These are phyloP conservation scores for Carallia brachiata DNA, from an alignment of 345 rosid genomes.

Conservation along the genomic window DNA sequence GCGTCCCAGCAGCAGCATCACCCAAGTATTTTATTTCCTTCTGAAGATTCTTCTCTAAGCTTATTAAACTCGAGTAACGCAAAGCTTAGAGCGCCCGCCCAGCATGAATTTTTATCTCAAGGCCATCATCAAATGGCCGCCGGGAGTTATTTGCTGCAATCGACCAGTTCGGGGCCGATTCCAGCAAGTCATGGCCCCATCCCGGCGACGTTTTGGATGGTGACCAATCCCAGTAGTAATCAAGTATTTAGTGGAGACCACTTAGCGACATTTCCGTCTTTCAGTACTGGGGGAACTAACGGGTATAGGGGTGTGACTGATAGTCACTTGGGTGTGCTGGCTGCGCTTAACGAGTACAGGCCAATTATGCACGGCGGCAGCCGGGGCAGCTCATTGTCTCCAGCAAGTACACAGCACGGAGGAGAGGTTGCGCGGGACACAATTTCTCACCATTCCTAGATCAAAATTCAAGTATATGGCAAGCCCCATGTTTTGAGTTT, in stretches of 20 bases:
- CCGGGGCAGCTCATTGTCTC: slow-evolving; percentile 13
- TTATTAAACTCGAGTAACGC: too few relatives aligned
- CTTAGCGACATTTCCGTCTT: slow-evolving; percentile 44
- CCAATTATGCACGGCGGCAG: slow-evolving; percentile 30
- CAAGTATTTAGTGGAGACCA: slow-evolving; percentile 40
- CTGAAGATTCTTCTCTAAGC: slow-evolving; percentile 23
- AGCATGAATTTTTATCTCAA: slow-evolving; percentile 24
- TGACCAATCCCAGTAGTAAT: slow-evolving; percentile 36
- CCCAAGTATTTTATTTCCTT: slow-evolving; percentile 24
- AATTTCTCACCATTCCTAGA: slow-evolving; percentile 34
- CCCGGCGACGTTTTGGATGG: slow-evolving; percentile 68
- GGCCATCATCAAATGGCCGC: slow-evolving; percentile 25
- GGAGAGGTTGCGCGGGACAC: slow-evolving; percentile 42
- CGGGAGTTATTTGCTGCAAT: slow-evolving; percentile 55
- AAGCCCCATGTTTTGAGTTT: slow-evolving; percentile 12
- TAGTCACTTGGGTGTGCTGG: slow-evolving; percentile 61
- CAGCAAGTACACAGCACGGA: slow-evolving; percentile 36
- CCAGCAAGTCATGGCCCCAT: slow-evolving; percentile 44
- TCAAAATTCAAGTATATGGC: slow-evolving; percentile 23
- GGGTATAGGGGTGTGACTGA: slow-evolving; percentile 36
- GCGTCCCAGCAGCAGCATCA: slow-evolving; percentile 15
- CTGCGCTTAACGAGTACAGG: slow-evolving; percentile 64
- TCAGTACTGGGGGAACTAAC: slow-evolving; percentile 15
- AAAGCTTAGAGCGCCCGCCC: slow-evolving; percentile 24
- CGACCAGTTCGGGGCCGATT: slow-evolving; percentile 49